Conservation (phyloP, 768 basidiomycete species). For the Lactarius evosmus region DNA sequence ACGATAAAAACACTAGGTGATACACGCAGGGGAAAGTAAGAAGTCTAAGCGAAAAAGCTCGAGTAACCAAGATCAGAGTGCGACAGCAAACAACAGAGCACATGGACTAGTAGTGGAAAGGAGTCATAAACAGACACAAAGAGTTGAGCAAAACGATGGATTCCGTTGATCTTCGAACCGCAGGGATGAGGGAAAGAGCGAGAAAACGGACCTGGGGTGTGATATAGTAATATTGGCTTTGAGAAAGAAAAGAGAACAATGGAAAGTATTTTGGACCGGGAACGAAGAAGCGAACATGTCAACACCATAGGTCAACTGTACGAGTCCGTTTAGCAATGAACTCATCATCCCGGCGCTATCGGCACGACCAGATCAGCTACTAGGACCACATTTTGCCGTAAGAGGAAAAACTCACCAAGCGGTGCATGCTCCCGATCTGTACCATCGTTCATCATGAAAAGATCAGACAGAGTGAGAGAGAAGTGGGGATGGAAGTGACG, state of each 20-base stretch:
- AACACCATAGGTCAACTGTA: background rate
- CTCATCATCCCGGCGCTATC: conserved; percentile 6
- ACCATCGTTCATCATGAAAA: background rate
- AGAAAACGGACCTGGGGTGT: background rate
- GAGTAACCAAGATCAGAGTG: background rate
- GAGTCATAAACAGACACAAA: background rate
- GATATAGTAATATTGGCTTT: background rate
- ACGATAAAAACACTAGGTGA: background rate
- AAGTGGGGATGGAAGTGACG: background rate
- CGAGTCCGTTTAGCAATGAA: conserved; percentile 3
- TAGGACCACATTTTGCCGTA: background rate
- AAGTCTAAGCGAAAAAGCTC: background rate
- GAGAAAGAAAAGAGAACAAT: background rate
- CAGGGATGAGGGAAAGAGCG: background rate
- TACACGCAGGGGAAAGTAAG: background rate
- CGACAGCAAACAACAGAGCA: background rate
- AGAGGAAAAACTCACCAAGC: conserved; percentile 7
- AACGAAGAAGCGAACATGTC: background rate
- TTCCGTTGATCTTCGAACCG: background rate
- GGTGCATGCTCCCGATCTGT: conserved; percentile 8
- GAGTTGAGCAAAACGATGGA: background rate
- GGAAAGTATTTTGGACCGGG: background rate
- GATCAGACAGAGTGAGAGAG: background rate
- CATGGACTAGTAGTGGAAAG: background rate
- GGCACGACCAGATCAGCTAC: background rate